phyloP scores from a whole-genome alignment of 495 filamentous ascomycete genomes.

The Penicillium herquei region DNA sequence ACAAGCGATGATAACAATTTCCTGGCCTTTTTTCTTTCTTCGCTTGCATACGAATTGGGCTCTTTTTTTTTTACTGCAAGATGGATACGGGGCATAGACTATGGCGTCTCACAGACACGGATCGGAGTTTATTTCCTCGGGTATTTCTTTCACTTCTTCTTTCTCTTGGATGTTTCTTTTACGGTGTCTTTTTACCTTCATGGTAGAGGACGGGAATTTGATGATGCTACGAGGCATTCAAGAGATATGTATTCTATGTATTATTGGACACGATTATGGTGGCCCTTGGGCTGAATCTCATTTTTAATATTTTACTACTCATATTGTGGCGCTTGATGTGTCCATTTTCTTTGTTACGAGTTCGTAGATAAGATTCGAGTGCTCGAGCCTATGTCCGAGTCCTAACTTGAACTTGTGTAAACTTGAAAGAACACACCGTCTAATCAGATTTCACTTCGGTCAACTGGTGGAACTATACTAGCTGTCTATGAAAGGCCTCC shows the following conservation, averaged over 20 bases:
- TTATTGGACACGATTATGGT: conserved; percentile 22
- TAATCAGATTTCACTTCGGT: too few species aligned
- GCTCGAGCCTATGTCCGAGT: too few species aligned
- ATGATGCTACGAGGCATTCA: conserved; percentile 23
- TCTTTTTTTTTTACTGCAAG: conserved; percentile 11
- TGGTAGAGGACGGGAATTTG: not conserved
- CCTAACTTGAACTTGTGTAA: too few species aligned
- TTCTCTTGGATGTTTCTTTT: conserved; percentile 20
- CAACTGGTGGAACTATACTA: too few species aligned
- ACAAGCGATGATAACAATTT: conserved; percentile 1
- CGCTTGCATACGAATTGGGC: conserved; percentile 1
- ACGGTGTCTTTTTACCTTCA: not conserved
- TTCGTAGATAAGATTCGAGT: too few species aligned
- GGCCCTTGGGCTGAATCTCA: not conserved
- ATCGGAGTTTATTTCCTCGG: conserved; percentile 23
- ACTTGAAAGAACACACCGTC: too few species aligned
- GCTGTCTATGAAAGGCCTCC: too few species aligned
- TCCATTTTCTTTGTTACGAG: too few species aligned
- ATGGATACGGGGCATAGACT: conserved; percentile 37
- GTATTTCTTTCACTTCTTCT: conserved; percentile 6
- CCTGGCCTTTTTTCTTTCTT: not conserved
- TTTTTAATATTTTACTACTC: not conserved
- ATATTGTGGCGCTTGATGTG: not conserved
- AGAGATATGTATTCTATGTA: conserved; percentile 34
- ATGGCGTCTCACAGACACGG: conserved; percentile 38